Evolutionary conservation across 2,329 filamentous ascomycete species (phyloP), one percentile per base, ranked within the genome.

Genomic region (Ophiognomonia clavigignenti-juglandacearum): DNA sequence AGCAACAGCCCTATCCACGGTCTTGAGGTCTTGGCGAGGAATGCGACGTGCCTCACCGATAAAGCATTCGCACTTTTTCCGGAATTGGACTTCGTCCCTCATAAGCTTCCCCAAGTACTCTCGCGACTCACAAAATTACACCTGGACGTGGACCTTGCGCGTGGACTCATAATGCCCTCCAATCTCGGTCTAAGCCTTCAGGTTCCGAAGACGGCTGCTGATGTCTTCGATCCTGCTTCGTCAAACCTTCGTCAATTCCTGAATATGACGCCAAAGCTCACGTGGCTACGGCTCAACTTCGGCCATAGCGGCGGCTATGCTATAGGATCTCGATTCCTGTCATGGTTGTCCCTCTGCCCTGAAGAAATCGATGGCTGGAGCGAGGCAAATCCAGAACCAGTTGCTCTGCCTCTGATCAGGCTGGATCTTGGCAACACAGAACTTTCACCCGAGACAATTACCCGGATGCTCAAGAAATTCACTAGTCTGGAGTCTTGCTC

Each of bases 271-370:
- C 50, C 60, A 4, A 73, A 74, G 16, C 50, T 83, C 6, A 66
- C 67, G 24, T 72, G 78, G 54, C 63, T 83, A 5, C 70, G 79
- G 3, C 56, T 82, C 36, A 82, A 82, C 54, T 73, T 76, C 24
- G 53, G 56, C 11, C 9, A 27, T 7, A 48, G 43, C 31, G 8
- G 14, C 4, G 4, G 4, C 13, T 32, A 4, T 14, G 18, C 27
- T 41, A 26, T 7, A 2, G 53, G n/a, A n/a, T n/a, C 58, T 0
- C 54, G 58, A 1, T 53, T 77, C 10, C 47, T 78, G 3, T 23
- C 54, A 11, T 78, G 64, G 71, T 57, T 74, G 9, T 61, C 57
- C 4, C 24, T 39, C 54, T 48, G 26, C 57, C 43, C 35, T n/a
- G 18, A 44, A 34, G n/a, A 20, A 10, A 23, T 32, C 19, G 31